Evolutionary conservation across 2,329 filamentous ascomycete genomes (phyloP).

Genomic region (Periglandula ipomoeae): DNA sequence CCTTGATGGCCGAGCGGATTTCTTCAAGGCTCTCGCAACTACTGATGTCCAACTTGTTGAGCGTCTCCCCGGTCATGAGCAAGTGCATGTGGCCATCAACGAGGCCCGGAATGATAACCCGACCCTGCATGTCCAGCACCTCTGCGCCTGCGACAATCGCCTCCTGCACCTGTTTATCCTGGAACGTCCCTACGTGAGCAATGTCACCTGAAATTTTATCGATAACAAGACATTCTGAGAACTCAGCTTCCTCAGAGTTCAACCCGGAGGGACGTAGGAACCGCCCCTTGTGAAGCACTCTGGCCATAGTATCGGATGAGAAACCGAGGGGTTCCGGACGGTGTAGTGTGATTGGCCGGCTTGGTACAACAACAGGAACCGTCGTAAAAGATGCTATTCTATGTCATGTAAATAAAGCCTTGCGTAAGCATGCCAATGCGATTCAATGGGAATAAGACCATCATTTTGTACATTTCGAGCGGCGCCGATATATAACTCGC

Average conservation of each 20-base stretch:
- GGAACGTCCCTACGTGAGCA: background rate
- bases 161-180: slow-evolving; percentile 1
- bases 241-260: background rate
- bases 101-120: slow-evolving; percentile 26
- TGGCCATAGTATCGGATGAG: slow-evolving; percentile 1
- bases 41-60: slow-evolving; percentile 1
- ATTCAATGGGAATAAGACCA: too few species aligned
- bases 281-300: background rate
- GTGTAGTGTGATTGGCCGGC: too few species aligned
- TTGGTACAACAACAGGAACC: too few species aligned
- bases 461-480: too few species aligned
- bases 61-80: slow-evolving; percentile 24
- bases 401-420: too few species aligned
- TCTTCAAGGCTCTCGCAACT: background rate
- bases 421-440: too few species aligned
- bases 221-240: background rate
- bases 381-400: too few species aligned
- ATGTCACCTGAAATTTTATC: background rate
- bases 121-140: slow-evolving; percentile 6
- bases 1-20: background rate
- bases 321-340: too few species aligned
- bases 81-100: slow-evolving; percentile 37
- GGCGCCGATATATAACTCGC: too few species aligned
- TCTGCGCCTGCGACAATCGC: slow-evolving; percentile 2
- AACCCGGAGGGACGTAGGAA: background rate